Evolutionary conservation across 2,329 filamentous ascomycete genomes (phyloP).

Genomic region (Epicoccum nigrum): DNA sequence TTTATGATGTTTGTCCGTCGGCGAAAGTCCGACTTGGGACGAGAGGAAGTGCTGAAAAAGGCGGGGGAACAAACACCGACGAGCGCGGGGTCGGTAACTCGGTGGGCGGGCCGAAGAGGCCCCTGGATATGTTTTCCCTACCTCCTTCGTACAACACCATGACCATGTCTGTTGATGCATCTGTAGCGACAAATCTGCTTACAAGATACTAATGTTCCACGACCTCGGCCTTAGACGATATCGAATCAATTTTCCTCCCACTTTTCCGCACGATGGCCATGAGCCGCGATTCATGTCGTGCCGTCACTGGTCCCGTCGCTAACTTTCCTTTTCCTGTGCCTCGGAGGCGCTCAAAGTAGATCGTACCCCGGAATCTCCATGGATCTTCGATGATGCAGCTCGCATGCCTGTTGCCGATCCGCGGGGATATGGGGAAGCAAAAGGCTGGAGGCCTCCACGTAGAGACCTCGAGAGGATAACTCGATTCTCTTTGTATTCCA

Average conservation of each 20-base stretch:
- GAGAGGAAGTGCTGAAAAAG: constrained; percentile 3
- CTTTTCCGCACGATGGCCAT: constrained; percentile 5
- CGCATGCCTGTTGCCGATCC: constrained; percentile 13
- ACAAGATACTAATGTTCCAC: neutral
- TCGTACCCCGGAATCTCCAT: constrained; percentile 6
- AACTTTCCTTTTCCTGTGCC: constrained; percentile 4
- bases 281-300: constrained; percentile 2
- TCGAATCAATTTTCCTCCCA: constrained; percentile 1
- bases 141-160: constrained; percentile 6
- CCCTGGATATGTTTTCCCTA: constrained; percentile 4
- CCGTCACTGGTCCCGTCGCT: neutral
- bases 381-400: constrained; percentile 4
- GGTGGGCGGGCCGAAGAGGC: constrained; percentile 9
- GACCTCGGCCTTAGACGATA: neutral
- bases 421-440: neutral
- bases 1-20: constrained; percentile 14
- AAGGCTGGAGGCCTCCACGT: neutral
- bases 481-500: neutral
- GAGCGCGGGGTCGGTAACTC: constrained; percentile 14
- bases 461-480: neutral
- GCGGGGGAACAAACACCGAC: constrained; percentile 7
- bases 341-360: constrained; percentile 9
- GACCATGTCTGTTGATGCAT: neutral
- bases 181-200: neutral
- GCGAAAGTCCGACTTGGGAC: constrained; percentile 17